Evolutionary conservation across 257 asterid genomes (phyloP), one percentile per base, ranked within the genome.

Genomic region (Solanum dulcamara): DNA sequence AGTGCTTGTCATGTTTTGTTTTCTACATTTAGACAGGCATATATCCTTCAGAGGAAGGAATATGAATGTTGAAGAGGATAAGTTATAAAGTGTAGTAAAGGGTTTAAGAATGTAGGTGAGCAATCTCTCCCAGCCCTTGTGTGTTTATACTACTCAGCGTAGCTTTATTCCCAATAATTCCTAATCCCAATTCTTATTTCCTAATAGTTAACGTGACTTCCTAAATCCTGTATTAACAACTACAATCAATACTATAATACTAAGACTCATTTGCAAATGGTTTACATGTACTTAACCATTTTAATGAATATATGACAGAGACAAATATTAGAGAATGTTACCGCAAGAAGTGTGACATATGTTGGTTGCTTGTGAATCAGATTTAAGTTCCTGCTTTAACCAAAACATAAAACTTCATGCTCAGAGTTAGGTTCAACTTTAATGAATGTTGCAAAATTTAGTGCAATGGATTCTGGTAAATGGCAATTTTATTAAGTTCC

Each of bases 281-380:
- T 4, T 44, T 15, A 71, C 51, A 37, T 37, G 44, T 68, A 20
- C 17, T 35, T 35, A 71, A 11, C 51, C 22, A 38, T 71, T 37
- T 10, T 15, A 70, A 4, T 22, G 80, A 22, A 38, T 38, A 70
- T 22, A 71, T 37, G 46, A 72, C 33, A 12, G 50, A 37, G 22
- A 30, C 53, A 38, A 72, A 33, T 38, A 38, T 38, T 72, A 38
- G 33, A 38, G 20, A 38, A 12, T 13, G 33, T 38, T 93, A 95
- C 97, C 90, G 96, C 97, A 15, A 92, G 86, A 90, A 96, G 97
- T 90, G 90, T 95, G 84, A 93, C 90, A 62, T 84, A 86, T 40
- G 92, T 89, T 83, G 92, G 94, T 90, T 92, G 93, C 89, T 87
- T 91, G 91, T 92, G 93, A 80, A 95, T 42, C 60, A 26, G 60